Conservation (phyloP, 352 stramenopile species). For the Thalassiosira hispida region DNA sequence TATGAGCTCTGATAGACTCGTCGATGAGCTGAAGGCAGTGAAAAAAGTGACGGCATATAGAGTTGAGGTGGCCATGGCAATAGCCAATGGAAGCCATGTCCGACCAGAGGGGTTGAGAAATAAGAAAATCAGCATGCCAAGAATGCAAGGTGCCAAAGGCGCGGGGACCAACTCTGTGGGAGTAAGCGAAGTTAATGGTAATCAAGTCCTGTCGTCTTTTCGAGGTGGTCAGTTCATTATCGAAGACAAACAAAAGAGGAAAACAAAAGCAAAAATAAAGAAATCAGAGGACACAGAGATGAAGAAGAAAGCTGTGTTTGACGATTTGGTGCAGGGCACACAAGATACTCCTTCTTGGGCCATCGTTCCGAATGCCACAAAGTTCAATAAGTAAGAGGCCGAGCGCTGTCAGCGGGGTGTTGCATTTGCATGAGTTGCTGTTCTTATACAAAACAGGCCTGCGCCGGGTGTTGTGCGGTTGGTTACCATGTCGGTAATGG, state of each 20-base stretch:
- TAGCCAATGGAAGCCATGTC: conserved; percentile 60
- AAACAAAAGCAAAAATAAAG: conserved; percentile 36
- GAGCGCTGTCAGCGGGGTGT: no score
- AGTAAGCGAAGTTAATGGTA: conserved; percentile 27
- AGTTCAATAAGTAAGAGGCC: background rate
- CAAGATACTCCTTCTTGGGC: conserved; percentile 35
- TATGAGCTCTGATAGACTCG: conserved; percentile 75
- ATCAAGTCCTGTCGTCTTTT: conserved; percentile 49
- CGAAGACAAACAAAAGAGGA: conserved; percentile 72
- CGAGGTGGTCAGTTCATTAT: conserved; percentile 67
- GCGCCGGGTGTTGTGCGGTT: no score
- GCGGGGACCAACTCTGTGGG: conserved; percentile 22
- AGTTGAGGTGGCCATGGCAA: conserved; percentile 73
- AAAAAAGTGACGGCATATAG: conserved; percentile 70
- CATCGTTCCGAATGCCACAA: conserved; percentile 29
- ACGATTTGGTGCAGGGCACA: conserved; percentile 39
- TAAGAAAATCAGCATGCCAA: conserved; percentile 23
- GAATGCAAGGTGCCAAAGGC: conserved; percentile 40
- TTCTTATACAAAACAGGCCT: no score
- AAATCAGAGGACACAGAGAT: background rate
- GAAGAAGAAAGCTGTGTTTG: conserved; percentile 38
- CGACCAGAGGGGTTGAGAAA: conserved; percentile 62
- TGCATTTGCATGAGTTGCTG: no score
- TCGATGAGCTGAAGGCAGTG: conserved; percentile 77
- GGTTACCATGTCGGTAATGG: no score